These are phyloP conservation scores for Aspergillus arachidicola DNA, from an alignment of 2,329 filamentous ascomycete species.

Conservation along the genomic window DNA sequence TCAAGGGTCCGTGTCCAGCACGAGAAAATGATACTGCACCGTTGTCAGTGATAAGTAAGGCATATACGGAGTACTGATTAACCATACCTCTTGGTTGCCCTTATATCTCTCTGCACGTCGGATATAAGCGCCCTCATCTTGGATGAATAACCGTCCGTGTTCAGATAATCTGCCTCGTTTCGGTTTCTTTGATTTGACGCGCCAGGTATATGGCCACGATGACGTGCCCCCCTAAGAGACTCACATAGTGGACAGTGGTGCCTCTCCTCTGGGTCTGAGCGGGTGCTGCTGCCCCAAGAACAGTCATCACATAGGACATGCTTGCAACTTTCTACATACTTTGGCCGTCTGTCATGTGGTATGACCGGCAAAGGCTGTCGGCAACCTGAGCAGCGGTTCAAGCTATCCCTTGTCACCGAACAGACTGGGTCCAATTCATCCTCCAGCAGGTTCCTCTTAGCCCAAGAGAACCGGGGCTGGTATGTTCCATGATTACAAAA, in stretches of 20 bases:
- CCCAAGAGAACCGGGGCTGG: constrained; percentile 7
- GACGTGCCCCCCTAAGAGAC: neutral
- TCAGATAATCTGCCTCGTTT: neutral
- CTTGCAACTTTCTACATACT: constrained; percentile 10
- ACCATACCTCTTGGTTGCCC: constrained; percentile 30
- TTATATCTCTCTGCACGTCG: constrained; percentile 34
- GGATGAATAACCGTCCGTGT: neutral
- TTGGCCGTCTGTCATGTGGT: neutral
- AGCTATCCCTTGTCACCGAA: constrained; percentile 7
- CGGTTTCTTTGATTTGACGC: neutral
- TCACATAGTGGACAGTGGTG: neutral
- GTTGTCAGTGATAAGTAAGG: neutral
- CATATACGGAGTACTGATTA: neutral
- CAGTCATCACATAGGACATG: constrained; percentile 12
- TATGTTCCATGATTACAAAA: constrained; percentile 13
- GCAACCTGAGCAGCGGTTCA: constrained; percentile 5
- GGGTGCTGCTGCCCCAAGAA: neutral
- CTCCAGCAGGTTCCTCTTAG: constrained; percentile 5
- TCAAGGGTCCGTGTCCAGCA: constrained; percentile 50
- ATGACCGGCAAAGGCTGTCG: constrained; percentile 3
- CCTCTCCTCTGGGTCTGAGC: neutral
- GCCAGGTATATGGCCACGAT: neutral
- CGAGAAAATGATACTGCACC: constrained; percentile 49
- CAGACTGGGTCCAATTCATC: constrained; percentile 8
- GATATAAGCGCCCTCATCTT: constrained; percentile 26